Conservation (phyloP, 768 basidiomycete species). For the Mycena latifolia region DNA sequence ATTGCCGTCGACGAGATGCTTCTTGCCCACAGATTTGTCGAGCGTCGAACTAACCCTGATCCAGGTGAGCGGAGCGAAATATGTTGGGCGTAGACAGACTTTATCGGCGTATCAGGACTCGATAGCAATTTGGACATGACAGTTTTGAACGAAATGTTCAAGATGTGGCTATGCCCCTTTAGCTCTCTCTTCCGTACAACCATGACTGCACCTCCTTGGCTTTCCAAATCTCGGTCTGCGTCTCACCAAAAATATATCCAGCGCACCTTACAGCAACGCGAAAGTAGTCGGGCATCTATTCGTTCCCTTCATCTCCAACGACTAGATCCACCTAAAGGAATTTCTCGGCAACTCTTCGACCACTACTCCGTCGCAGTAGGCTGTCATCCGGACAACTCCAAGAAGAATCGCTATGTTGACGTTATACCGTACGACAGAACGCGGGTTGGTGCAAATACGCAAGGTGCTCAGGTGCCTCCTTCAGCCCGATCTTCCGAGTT, state of each 20-base stretch:
- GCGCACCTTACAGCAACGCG: constrained; percentile 30
- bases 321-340: constrained; percentile 31
- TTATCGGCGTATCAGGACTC: constrained; percentile 60
- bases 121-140: constrained; percentile 53
- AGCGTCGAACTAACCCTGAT: constrained; percentile 84
- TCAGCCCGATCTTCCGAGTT: not conserved
- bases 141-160: not conserved
- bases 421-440: constrained; percentile 88
- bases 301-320: constrained; percentile 44
- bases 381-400: constrained; percentile 54
- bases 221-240: constrained; percentile 3
- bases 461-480: constrained; percentile 13
- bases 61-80: constrained; percentile 22
- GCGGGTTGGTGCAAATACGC: constrained; percentile 60
- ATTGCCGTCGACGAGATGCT: constrained; percentile 74
- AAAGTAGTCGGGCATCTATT: constrained; percentile 37
- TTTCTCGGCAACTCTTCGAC: constrained; percentile 39
- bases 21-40: constrained; percentile 80
- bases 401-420: constrained; percentile 77
- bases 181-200: not conserved
- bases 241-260: constrained; percentile 12
- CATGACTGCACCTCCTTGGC: constrained; percentile 16
- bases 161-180: not conserved
- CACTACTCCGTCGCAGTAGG: constrained; percentile 74
- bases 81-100: constrained; percentile 50